Conservation (phyloP, 331 rosid genomes). For the Rhamnella rubrinervis region DNA sequence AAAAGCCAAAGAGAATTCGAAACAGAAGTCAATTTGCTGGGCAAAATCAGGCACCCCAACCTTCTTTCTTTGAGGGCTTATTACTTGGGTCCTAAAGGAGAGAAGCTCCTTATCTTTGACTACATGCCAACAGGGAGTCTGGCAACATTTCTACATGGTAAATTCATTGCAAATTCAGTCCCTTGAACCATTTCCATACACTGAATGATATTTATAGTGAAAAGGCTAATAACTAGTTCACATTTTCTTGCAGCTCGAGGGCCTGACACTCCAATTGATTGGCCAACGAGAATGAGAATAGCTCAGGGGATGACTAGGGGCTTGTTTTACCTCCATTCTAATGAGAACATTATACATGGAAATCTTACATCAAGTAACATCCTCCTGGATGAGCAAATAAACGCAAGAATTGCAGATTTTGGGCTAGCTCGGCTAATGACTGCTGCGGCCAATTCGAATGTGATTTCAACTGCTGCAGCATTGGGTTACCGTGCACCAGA, state of each 20-base stretch:
- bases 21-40: slow-evolving; percentile 67
- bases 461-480: slow-evolving; percentile 89
- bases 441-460: slow-evolving; percentile 77
- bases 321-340: slow-evolving; percentile 60
- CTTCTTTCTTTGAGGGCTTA: slow-evolving; percentile 82
- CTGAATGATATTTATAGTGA: not conserved
- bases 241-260: slow-evolving; percentile 62
- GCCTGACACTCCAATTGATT: slow-evolving; percentile 66
- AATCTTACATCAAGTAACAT: slow-evolving; percentile 85
- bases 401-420: slow-evolving; percentile 71
- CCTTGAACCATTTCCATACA: not conserved
- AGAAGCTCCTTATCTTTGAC: slow-evolving; percentile 88
- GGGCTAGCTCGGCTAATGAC: slow-evolving; percentile 88
- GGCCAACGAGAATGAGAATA: slow-evolving; percentile 91
- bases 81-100: slow-evolving; percentile 91
- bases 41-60: slow-evolving; percentile 81
- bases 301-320: slow-evolving; percentile 78
- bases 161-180: slow-evolving; percentile 12
- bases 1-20: slow-evolving; percentile 83
- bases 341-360: slow-evolving; percentile 78
- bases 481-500: slow-evolving; percentile 90
- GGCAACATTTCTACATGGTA: slow-evolving; percentile 79
- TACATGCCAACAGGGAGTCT: slow-evolving; percentile 84
- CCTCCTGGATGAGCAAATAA: slow-evolving; percentile 61
- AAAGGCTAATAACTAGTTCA: not conserved